Evolutionary conservation across 345 rosid species (phyloP).

Genomic region (Odontarrhena argentea): DNA sequence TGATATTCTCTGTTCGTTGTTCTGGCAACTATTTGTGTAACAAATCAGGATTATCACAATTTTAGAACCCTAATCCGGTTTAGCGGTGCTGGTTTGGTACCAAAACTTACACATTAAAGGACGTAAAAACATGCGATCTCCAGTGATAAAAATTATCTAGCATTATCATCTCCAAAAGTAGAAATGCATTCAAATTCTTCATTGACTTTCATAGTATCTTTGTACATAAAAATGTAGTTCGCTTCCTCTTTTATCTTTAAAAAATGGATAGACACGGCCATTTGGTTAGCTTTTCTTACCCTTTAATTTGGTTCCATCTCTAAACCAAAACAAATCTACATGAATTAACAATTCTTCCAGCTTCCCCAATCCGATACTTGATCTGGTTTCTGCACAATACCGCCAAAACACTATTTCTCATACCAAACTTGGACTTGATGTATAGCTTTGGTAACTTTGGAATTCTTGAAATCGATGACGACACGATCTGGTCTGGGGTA

Average conservation of each 20-base stretch:
- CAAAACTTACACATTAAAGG: too few relatives aligned
- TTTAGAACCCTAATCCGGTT: too few relatives aligned
- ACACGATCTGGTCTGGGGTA: conserved; percentile 42
- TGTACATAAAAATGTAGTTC: conserved; percentile 38
- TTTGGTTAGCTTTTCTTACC: conserved; percentile 31
- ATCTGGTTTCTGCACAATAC: conserved; percentile 51
- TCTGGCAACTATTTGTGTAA: too few relatives aligned
- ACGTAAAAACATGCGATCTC: background rate
- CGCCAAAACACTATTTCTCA: conserved; percentile 31
- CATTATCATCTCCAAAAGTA: too few relatives aligned
- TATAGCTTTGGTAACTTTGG: conserved; percentile 34
- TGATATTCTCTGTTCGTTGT: background rate
- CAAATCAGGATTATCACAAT: too few relatives aligned
- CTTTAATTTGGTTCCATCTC: conserved; percentile 20
- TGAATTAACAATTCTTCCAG: conserved; percentile 38
- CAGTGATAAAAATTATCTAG: background rate
- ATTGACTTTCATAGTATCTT: background rate
- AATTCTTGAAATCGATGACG: conserved; percentile 32
- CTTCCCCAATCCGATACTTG: conserved; percentile 29
- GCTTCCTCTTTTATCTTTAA: conserved; percentile 9
- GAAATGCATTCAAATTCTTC: too few relatives aligned
- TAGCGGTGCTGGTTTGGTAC: too few relatives aligned
- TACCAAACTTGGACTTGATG: conserved; percentile 28
- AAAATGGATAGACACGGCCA: background rate
- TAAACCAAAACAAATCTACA: conserved; percentile 38